phyloP scores from a whole-genome alignment of 352 stramenopile species.

The Phytophthora rubi region DNA sequence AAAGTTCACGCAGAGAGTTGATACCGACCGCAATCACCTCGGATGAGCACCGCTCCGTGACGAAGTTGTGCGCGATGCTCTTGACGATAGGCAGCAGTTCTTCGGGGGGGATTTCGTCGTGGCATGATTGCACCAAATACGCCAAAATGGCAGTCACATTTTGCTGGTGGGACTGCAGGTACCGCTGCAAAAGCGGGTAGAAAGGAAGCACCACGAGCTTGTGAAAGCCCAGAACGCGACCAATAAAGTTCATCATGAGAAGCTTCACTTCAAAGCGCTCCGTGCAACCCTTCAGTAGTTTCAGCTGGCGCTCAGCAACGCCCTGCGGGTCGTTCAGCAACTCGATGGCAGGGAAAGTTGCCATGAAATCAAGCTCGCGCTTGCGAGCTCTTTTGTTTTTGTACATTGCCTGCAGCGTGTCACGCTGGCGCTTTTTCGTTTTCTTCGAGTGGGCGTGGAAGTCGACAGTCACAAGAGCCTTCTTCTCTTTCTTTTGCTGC shows the following conservation, averaged over 20 bases:
- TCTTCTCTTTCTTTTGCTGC: constrained; percentile 90
- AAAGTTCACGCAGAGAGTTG: constrained; percentile 97
- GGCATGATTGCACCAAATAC: constrained; percentile 97
- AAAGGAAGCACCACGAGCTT: constrained; percentile 96
- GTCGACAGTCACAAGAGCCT: constrained; percentile 87
- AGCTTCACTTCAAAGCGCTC: constrained; percentile 95
- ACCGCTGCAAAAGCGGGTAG: constrained; percentile 96
- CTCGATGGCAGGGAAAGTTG: constrained; percentile 97
- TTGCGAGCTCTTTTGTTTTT: constrained; percentile 92
- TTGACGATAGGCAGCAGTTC: constrained; percentile 97
- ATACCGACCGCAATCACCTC: constrained; percentile 99
- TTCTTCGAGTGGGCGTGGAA: constrained; percentile 97
- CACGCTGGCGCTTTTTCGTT: constrained; percentile 91
- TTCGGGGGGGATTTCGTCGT: constrained; percentile 97
- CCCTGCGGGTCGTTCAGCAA: constrained; percentile 97
- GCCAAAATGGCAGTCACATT: constrained; percentile 96
- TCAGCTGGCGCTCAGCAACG: constrained; percentile 94
- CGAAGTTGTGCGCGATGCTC: constrained; percentile 98
- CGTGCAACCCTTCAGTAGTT: constrained; percentile 88
- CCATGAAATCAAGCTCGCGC: constrained; percentile 73
- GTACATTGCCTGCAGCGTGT: constrained; percentile 85
- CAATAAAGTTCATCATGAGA: constrained; percentile 99
- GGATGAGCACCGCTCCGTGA: constrained; percentile 95
- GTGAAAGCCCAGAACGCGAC: constrained; percentile 96
- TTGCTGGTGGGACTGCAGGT: constrained; percentile 90